Evolutionary conservation across 1,139 yeast genomes (phyloP), one percentile per base, ranked within the genome.

Genomic region (Taiozyma sp.): DNA sequence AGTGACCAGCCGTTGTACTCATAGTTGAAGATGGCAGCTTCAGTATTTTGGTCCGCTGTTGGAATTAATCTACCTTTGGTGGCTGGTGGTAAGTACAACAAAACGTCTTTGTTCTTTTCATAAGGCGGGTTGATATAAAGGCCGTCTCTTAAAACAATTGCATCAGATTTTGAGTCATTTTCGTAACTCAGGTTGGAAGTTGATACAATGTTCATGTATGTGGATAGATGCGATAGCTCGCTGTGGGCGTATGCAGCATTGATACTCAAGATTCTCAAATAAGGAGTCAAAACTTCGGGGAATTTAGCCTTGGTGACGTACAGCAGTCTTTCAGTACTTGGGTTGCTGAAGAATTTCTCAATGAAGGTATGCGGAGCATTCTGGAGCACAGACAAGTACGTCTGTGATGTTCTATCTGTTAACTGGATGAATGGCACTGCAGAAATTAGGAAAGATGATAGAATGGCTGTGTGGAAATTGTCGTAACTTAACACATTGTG

Each of bases 1-100:
- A 87, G 72, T 0, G 95, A 80, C 96, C 97, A 90, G 0, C 97
- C 98, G 64, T 84, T 87, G 63, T 84, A 90, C 7, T 78, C 76
- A 65, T 86, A 81, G 44, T 85, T 71, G 71, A 93, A 91, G 32
- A 90, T 78, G 1, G 87, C 86, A 43, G 88, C 74, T 7, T 83
- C 76, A 38, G 53, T 52, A 36, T 55, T 57, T 34, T 55, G 59
- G 44, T 57, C 60, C 3, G 73, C 62, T 2, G 80, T 68, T 1
- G 88, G 81, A 34, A 89, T 67, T 1, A 88, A 68, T 58, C 84
- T 85, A 3, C 93, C 97, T 53, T 75, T 79, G 0, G 96, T 86
- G 4, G 85, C 84, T n/a, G 70, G 64, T 3, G 78, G 76, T 27
- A 80, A 60, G 19, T 68, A 64, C 38, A 75, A 58, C 29, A 70